Percentiles rank a stretch among this genome's conserved stretches.
Conservation (phyloP, 345 rosid species). For the Salix arbutifolia region DNA sequence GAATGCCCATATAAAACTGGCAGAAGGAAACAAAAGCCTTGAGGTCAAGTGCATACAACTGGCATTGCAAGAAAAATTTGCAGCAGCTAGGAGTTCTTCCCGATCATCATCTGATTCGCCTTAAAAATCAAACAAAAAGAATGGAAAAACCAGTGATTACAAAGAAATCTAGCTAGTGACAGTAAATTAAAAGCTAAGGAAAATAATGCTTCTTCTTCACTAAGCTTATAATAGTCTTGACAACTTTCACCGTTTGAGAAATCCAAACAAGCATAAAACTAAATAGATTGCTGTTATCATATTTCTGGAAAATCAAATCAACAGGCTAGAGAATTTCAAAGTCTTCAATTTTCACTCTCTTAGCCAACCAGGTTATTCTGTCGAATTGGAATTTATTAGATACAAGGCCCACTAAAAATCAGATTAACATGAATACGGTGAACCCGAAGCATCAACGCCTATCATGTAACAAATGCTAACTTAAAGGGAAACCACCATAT, state of each 20-base stretch:
- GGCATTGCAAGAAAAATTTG: constrained; percentile 40
- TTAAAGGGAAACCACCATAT: neutral
- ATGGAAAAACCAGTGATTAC: neutral
- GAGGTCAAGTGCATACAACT: constrained; percentile 35
- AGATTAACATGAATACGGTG: neutral
- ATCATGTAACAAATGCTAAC: neutral
- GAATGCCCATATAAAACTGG: neutral
- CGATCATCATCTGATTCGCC: constrained; percentile 53
- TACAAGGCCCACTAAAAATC: neutral
- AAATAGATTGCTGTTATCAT: neutral
- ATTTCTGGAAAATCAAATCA: neutral
- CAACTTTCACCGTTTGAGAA: neutral
- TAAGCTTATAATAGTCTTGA: neutral
- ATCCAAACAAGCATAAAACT: neutral
- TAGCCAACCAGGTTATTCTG: neutral
- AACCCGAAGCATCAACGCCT: neutral
- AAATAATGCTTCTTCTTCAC: neutral
- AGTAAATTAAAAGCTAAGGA: neutral
- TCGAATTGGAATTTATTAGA: neutral
- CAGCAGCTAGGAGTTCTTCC: constrained; percentile 52
- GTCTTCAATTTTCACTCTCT: neutral
- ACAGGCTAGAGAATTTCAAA: neutral
- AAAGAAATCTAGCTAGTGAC: neutral
- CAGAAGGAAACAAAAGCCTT: neutral
- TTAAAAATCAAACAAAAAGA: constrained; percentile 15